Conservation (phyloP, 805 yeast species). For the Lachancea dasiensis region DNA sequence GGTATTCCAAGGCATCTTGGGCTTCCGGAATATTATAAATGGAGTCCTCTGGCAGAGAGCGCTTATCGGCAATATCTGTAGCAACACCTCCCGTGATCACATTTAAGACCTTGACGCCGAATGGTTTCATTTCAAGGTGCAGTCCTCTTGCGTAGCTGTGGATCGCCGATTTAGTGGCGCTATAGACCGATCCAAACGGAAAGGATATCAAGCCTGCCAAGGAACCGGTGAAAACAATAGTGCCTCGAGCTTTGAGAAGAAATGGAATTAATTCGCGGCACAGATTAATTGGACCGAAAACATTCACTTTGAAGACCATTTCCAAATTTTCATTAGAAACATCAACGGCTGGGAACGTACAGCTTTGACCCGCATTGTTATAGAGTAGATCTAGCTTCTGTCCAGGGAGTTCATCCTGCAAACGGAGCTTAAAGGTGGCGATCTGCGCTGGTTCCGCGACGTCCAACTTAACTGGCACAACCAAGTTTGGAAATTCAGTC, state of each 20-base stretch:
- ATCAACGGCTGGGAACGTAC: conserved; percentile 66
- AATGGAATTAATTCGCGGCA: conserved; percentile 51
- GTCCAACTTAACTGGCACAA: conserved; percentile 50
- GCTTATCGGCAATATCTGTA: conserved; percentile 62
- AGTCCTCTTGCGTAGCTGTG: conserved; percentile 62
- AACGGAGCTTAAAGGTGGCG: conserved; percentile 36
- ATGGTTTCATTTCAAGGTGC: conserved; percentile 62
- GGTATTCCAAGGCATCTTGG: conserved; percentile 39
- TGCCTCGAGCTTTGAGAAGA: conserved; percentile 60
- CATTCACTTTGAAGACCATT: conserved; percentile 58
- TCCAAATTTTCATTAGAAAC: conserved; percentile 48
- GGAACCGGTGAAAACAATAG: conserved; percentile 70
- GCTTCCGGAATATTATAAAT: conserved; percentile 49
- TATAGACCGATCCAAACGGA: conserved; percentile 65
- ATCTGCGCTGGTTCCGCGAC: conserved; percentile 50
- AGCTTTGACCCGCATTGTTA: conserved; percentile 76
- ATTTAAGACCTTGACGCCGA: conserved; percentile 64
- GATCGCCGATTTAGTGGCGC: conserved; percentile 69
- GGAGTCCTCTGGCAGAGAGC: conserved; percentile 53
- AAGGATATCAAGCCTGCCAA: conserved; percentile 58
- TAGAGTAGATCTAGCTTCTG: conserved; percentile 53
- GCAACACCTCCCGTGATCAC: conserved; percentile 71
- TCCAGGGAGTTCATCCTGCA: conserved; percentile 38
- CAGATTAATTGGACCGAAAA: conserved; percentile 61
- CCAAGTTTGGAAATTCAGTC: conserved; percentile 26